Conservation (phyloP, 768 basidiomycete species). For the Peribolospora baueri region DNA sequence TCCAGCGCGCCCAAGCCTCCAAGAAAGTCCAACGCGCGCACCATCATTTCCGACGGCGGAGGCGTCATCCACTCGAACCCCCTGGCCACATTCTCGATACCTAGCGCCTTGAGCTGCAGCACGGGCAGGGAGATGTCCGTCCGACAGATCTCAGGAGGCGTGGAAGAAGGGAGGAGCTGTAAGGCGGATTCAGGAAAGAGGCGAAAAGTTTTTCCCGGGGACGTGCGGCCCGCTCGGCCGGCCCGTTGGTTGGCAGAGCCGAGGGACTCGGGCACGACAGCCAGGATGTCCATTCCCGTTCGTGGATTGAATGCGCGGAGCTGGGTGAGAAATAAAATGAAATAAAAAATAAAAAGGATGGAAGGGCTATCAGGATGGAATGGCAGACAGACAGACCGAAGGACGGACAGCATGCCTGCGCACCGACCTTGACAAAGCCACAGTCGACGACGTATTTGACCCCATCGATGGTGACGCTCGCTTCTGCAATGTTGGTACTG, state of each 20-base stretch:
- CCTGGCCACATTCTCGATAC: conserved; percentile 81
- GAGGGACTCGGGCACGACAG: conserved; percentile 55
- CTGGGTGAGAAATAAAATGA: conserved; percentile 21
- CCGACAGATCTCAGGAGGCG: conserved; percentile 71
- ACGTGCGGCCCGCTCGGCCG: conserved; percentile 82
- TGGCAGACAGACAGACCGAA: neutral
- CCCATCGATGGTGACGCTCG: conserved; percentile 89
- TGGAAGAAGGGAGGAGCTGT: conserved; percentile 36
- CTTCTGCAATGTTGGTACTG: conserved; percentile 91
- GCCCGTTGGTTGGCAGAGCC: conserved; percentile 83
- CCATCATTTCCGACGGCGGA: conserved; percentile 62
- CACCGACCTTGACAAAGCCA: conserved; percentile 72
- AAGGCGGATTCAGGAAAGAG: conserved; percentile 50
- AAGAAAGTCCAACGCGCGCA: conserved; percentile 64
- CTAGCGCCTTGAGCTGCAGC: conserved; percentile 77
- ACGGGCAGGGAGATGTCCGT: conserved; percentile 78
- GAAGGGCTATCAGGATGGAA: neutral
- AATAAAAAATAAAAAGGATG: neutral
- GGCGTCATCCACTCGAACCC: conserved; percentile 75
- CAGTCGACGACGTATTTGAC: conserved; percentile 81
- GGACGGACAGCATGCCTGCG: neutral
- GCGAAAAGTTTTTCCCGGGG: conserved; percentile 74
- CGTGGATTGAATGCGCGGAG: conserved; percentile 74
- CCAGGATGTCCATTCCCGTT: conserved; percentile 58
- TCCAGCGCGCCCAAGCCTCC: conserved; percentile 60